These are phyloP conservation scores for Flaveria sonorensis DNA, from an alignment of 129 eudicot genomes.

Conservation along the genomic window DNA sequence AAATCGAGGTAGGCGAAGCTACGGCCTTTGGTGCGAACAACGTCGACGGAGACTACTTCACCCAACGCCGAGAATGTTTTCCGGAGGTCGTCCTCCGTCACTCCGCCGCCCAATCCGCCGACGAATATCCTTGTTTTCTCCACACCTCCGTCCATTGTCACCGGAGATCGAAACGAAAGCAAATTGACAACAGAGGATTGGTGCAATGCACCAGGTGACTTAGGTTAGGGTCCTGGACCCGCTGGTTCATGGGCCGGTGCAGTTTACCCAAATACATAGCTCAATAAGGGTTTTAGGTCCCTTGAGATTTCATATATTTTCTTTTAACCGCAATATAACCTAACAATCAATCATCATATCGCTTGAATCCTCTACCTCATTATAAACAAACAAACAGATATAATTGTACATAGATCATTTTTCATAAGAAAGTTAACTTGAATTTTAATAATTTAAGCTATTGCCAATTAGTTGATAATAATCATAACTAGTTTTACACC, in stretches of 20 bases:
- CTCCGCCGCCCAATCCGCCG: conserved; percentile 81
- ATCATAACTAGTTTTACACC: too few species aligned
- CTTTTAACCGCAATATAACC: too few species aligned
- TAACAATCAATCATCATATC: too few species aligned
- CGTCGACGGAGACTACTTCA: conserved; percentile 56
- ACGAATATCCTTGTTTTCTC: conserved; percentile 64
- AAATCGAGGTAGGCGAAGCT: conserved; percentile 89
- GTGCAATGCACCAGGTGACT: not conserved
- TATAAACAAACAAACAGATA: too few species aligned
- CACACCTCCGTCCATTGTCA: conserved; percentile 19
- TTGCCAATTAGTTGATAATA: too few species aligned
- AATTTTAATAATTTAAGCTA: too few species aligned
- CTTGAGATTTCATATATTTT: too few species aligned
- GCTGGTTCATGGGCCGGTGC: conserved; percentile 7
- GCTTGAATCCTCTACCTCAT: too few species aligned
- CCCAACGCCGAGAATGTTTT: conserved; percentile 80
- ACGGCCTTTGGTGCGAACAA: conserved; percentile 81
- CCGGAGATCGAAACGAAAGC: conserved; percentile 9
- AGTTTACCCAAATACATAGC: too few species aligned
- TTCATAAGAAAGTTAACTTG: too few species aligned
- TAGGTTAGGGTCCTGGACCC: conserved; percentile 20
- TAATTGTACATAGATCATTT: too few species aligned
- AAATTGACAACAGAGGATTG: not conserved
- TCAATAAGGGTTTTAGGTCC: too few species aligned
- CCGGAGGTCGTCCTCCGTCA: conserved; percentile 67